Conservation (phyloP, 805 yeast genomes). For the Wickerhamomyces alni region DNA sequence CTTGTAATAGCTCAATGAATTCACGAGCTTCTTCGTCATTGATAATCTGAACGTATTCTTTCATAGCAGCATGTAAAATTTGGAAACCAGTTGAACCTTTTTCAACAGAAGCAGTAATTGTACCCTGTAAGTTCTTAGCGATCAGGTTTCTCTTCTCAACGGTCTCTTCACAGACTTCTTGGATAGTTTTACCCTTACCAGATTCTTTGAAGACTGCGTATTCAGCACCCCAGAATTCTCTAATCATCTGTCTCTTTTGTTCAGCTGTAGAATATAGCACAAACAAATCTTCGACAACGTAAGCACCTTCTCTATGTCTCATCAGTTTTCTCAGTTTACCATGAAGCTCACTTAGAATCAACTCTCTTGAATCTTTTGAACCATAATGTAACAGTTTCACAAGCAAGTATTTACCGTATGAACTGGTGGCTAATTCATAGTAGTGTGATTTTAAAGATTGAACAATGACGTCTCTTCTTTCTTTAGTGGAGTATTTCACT, state of each 20-base stretch:
- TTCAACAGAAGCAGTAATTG: constrained; percentile 85
- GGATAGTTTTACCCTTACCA: constrained; percentile 55
- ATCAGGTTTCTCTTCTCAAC: constrained; percentile 76
- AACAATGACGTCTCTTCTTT: constrained; percentile 68
- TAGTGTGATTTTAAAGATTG: constrained; percentile 65
- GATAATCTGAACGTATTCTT: constrained; percentile 72
- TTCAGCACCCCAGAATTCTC: constrained; percentile 96
- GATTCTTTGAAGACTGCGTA: constrained; percentile 84
- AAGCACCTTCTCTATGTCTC: constrained; percentile 98
- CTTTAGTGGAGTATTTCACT: constrained; percentile 77
- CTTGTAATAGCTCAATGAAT: constrained; percentile 74
- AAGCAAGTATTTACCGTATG: constrained; percentile 89
- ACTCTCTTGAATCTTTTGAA: constrained; percentile 67
- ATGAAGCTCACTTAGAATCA: constrained; percentile 77
- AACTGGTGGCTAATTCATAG: constrained; percentile 80
- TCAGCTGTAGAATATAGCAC: constrained; percentile 78
- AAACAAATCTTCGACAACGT: constrained; percentile 89
- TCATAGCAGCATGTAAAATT: constrained; percentile 93
- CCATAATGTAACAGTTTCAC: constrained; percentile 92
- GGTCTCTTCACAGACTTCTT: constrained; percentile 58
- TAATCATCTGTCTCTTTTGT: constrained; percentile 84
- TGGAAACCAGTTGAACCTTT: constrained; percentile 97
- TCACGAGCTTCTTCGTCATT: constrained; percentile 68
- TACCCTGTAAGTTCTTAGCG: constrained; percentile 68
- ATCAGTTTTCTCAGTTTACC: constrained; percentile 87